Evolutionary conservation across 345 rosid genomes (phyloP).

Genomic region (Dovyalis caffra): DNA sequence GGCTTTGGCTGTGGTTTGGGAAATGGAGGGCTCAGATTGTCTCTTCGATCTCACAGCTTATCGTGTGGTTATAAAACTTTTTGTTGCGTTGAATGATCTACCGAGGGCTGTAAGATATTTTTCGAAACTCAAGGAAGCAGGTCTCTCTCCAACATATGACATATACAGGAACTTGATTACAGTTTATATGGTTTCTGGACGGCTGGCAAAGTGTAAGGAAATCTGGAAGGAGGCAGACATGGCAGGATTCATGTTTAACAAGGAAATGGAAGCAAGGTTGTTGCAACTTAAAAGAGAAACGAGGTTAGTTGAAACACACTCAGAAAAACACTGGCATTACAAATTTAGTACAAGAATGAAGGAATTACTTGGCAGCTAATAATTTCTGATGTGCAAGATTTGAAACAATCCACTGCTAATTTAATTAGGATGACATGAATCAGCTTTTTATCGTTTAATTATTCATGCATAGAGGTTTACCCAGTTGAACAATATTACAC

Average conservation of each 20-base stretch:
- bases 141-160: slow-evolving; percentile 74
- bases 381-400: neutral
- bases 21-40: slow-evolving; percentile 71
- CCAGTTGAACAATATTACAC: neutral
- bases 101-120: slow-evolving; percentile 72
- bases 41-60: slow-evolving; percentile 86
- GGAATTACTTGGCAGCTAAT: neutral
- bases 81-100: slow-evolving; percentile 70
- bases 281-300: slow-evolving; percentile 40
- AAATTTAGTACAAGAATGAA: neutral
- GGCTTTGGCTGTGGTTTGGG: slow-evolving; percentile 86
- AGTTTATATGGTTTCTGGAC: slow-evolving; percentile 51
- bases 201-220: slow-evolving; percentile 67
- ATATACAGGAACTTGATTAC: slow-evolving; percentile 53
- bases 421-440: neutral
- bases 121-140: slow-evolving; percentile 79
- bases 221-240: slow-evolving; percentile 66
- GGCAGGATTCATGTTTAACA: slow-evolving; percentile 68
- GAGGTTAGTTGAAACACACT: slow-evolving; percentile 6
- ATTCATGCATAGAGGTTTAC: neutral
- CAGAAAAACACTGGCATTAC: neutral
- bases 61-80: slow-evolving; percentile 71
- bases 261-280: slow-evolving; percentile 30
- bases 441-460: neutral
- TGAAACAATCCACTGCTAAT: neutral